Evolutionary conservation across 2,329 filamentous ascomycete species (phyloP).

Genomic region (Rutstroemia sydowiana): DNA sequence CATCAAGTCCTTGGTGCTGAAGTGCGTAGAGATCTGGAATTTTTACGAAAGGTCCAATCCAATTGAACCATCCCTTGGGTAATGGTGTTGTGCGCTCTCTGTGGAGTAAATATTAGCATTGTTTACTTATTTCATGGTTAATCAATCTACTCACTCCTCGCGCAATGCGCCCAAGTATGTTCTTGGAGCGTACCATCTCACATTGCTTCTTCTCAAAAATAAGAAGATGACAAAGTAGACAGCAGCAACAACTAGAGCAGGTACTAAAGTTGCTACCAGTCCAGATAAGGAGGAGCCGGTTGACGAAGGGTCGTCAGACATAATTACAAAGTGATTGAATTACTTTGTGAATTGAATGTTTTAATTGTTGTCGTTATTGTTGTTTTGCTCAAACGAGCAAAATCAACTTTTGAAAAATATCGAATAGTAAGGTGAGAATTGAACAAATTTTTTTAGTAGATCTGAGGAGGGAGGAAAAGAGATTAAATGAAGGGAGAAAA

Average conservation of each 20-base stretch:
- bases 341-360: neutral
- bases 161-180: slow-evolving; percentile 47
- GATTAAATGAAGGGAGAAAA: neutral
- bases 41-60: slow-evolving; percentile 58
- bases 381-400: slow-evolving; percentile 5
- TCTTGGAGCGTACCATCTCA: slow-evolving; percentile 46
- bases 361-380: neutral
- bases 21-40: slow-evolving; percentile 70
- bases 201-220: slow-evolving; percentile 40
- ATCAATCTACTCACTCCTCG: slow-evolving; percentile 28
- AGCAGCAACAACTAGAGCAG: slow-evolving; percentile 36
- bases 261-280: slow-evolving; percentile 41
- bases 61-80: slow-evolving; percentile 54
- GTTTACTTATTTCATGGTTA: neutral
- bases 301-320: neutral
- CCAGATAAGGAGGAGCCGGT: slow-evolving; percentile 28
- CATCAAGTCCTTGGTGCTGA: slow-evolving; percentile 84
- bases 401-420: neutral
- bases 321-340: neutral
- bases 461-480: neutral
- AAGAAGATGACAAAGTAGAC: slow-evolving; percentile 42
- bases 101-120: slow-evolving; percentile 12
- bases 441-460: neutral
- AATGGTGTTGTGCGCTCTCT: slow-evolving; percentile 52
- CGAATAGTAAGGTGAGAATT: neutral